Evolutionary conservation across 2,329 filamentous ascomycete species (phyloP), one percentile per base, ranked within the genome.

Genomic region (Geosmithia putterillii): DNA sequence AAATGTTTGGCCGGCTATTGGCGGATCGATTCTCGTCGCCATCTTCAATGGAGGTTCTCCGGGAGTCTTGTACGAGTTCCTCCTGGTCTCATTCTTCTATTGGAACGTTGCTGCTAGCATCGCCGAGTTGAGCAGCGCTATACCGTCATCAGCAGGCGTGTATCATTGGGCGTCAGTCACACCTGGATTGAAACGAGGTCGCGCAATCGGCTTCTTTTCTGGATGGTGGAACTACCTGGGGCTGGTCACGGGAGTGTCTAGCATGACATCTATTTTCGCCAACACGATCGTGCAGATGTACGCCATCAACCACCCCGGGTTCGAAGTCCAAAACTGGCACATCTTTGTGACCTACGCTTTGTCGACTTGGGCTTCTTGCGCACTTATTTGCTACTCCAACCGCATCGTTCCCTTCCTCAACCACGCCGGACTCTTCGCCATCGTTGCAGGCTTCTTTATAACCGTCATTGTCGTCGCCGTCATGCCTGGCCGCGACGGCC

Each of bases 131-230:
- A 73, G 74, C 12, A 76, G 72, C 42, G 70, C 74, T 17, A 76
- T 79, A 47, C 76, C 76, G n/a, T 78, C 74, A 1, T 69, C 73
- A 7, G 72, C 69, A 44, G 75, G 74, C 20, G 72, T 79, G 5
- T 80, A 80, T 45, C 75, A 79, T 51, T 79, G 73, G 72, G 75
- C 75, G 2, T 69, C 73, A 14, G 64, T 79, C 8, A 77, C 74
- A 2, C 70, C 73, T 0, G 76, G 76, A 2, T 58, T 42, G 20
- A 44, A 48, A 43, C 71, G 69, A 58, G 74, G 76, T 22, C 68
- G 74, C 17, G 49, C 65, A 1, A 63, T 74, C 9, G 64, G 64
- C 6, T 68, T 65, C 54, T 65, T 66, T 42, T 62, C 65, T 8
- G 65, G 65, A 7, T 68, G 63, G 63, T 67, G 64, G 63, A 68